Conservation (phyloP, 228 moss, liverwort and hornwort species). For the Sphagnum magellanicum region DNA sequence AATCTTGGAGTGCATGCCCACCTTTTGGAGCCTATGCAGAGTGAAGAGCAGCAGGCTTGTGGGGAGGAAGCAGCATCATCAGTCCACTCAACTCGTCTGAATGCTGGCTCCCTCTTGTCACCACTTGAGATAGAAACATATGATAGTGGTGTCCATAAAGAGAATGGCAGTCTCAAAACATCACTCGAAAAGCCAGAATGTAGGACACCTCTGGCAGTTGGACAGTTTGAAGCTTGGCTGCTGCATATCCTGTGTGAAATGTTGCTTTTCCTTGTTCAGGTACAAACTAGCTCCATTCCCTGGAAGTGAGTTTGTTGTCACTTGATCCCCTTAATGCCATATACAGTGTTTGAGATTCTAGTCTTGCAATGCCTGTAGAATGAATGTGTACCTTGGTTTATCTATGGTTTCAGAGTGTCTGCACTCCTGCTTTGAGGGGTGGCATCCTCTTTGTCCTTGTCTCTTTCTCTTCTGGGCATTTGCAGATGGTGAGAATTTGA, state of each 20-base stretch:
- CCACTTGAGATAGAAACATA: constrained; percentile 41
- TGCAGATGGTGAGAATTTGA: too few relatives aligned
- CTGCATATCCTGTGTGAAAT: constrained; percentile 91
- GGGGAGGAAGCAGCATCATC: constrained; percentile 62
- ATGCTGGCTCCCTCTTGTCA: constrained; percentile 52
- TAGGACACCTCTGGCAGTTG: constrained; percentile 88
- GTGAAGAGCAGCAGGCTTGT: constrained; percentile 66
- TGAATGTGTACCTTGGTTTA: too few relatives aligned
- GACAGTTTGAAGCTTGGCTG: constrained; percentile 89
- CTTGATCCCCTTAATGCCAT: too few relatives aligned
- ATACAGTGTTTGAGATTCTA: too few relatives aligned
- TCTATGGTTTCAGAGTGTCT: too few relatives aligned
- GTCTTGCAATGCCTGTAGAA: too few relatives aligned
- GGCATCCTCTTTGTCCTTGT: too few relatives aligned
- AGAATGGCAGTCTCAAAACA: constrained; percentile 40
- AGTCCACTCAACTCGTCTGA: constrained; percentile 21
- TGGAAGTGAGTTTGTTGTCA: too few relatives aligned
- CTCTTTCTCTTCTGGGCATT: too few relatives aligned
- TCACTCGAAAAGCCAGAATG: constrained; percentile 68
- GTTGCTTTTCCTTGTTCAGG: constrained; percentile 94
- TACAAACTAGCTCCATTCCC: constrained; percentile 5
- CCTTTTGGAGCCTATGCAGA: constrained; percentile 95
- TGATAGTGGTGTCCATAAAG: constrained; percentile 10
- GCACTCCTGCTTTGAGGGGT: too few relatives aligned
- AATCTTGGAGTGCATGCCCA: constrained; percentile 99